Conservation (phyloP, 176 grass and related monocot species). For the Aegilops sharonensis region DNA sequence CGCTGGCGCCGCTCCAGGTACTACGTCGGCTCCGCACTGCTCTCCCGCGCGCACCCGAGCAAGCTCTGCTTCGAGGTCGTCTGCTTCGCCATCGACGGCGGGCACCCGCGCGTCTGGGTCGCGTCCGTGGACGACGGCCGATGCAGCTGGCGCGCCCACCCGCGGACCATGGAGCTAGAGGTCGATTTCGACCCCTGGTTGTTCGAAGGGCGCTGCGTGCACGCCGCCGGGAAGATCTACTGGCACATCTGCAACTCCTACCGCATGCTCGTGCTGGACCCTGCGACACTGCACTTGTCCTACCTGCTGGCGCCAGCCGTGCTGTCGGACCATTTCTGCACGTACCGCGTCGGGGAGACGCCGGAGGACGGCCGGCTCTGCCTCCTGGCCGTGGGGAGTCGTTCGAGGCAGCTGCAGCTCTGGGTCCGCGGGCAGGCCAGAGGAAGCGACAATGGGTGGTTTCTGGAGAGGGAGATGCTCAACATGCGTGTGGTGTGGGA, state of each 20-base stretch:
- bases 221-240: conserved; percentile 8
- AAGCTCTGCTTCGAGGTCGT: conserved; percentile 19
- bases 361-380: neutral
- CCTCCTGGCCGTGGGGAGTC: neutral
- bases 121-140: conserved; percentile 4
- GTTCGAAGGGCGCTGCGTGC: conserved; percentile 16
- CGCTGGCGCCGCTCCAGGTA: neutral
- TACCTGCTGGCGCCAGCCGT: neutral
- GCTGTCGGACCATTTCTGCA: neutral
- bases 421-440: neutral
- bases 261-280: conserved; percentile 14
- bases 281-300: neutral
- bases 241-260: conserved; percentile 21
- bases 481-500: neutral
- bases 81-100: conserved; percentile 28
- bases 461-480: conserved; percentile 13
- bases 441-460: conserved; percentile 6
- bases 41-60: conserved; percentile 1
- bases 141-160: neutral
- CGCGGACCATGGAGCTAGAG: neutral
- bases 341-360: neutral
- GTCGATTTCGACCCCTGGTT: neutral
- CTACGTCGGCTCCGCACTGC: conserved; percentile 3
- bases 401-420: neutral
- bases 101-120: neutral